Evolutionary conservation across 1,284 basidiomycete species (phyloP).

Genomic region (Marasmius tenuissimus): DNA sequence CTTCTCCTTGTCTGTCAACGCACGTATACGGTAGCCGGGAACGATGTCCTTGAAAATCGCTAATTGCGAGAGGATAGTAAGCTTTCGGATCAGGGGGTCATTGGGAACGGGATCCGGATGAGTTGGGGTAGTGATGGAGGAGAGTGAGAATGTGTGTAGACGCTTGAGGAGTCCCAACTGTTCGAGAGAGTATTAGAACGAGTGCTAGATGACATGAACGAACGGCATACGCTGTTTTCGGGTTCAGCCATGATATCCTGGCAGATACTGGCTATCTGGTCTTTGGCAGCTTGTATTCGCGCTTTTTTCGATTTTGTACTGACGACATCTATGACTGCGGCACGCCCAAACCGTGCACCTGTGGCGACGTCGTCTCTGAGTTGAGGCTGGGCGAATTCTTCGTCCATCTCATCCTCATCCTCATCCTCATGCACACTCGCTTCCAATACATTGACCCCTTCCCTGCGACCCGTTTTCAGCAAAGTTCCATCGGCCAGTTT

Average conservation of each 20-base stretch:
- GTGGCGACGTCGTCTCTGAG: conserved; percentile 69
- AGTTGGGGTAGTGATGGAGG: conserved; percentile 65
- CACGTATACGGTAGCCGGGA: conserved; percentile 88
- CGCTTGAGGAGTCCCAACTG: conserved; percentile 86
- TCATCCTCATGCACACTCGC: conserved; percentile 41
- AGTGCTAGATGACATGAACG: neutral
- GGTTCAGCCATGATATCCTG: conserved; percentile 88
- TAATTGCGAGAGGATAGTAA: conserved; percentile 89
- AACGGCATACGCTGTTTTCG: conserved; percentile 69
- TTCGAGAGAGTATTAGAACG: neutral
- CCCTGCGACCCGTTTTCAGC: conserved; percentile 53
- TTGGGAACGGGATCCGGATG: conserved; percentile 72
- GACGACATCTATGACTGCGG: conserved; percentile 77
- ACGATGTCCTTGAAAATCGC: conserved; percentile 96
- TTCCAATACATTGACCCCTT: conserved; percentile 27
- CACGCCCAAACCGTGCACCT: conserved; percentile 78
- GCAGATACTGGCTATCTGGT: conserved; percentile 86
- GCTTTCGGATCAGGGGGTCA: conserved; percentile 81
- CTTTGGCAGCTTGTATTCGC: conserved; percentile 79
- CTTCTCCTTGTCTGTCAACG: conserved; percentile 88
- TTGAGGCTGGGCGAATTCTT: conserved; percentile 14
- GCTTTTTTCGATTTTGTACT: conserved; percentile 64
- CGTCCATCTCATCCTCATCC: conserved; percentile 36
- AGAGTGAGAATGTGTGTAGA: conserved; percentile 81
- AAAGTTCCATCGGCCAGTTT: conserved; percentile 82